A percentile compares a stretch with the other conserved stretches of the same genome.
These are phyloP conservation scores for Lentinus tigrinus DNA, from an alignment of 768 basidiomycete genomes.

Conservation along the genomic window DNA sequence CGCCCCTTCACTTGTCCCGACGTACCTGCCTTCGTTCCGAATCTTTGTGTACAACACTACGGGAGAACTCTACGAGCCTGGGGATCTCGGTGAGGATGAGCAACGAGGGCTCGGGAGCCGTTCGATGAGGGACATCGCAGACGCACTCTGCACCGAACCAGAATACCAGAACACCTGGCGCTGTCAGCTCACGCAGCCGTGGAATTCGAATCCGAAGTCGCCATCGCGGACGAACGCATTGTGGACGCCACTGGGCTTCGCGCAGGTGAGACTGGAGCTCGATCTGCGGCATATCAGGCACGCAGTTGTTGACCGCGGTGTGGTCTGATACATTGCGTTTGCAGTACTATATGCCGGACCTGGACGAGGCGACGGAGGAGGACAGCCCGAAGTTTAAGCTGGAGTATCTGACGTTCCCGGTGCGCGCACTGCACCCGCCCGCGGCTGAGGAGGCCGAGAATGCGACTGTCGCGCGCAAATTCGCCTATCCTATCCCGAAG, in stretches of 20 bases:
- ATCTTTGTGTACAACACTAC: constrained; percentile 82
- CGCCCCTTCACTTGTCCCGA: constrained; percentile 82
- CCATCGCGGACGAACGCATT: constrained; percentile 71
- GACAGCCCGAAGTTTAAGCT: constrained; percentile 63
- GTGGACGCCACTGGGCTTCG: constrained; percentile 79
- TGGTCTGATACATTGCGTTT: constrained; percentile 1
- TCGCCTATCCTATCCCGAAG: constrained; percentile 54
- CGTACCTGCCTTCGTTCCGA: constrained; percentile 79
- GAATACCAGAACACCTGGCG: constrained; percentile 60
- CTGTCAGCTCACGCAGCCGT: constrained; percentile 58
- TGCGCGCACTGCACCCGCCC: constrained; percentile 40
- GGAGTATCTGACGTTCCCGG: constrained; percentile 72
- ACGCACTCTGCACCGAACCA: constrained; percentile 45
- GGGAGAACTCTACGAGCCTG: constrained; percentile 31
- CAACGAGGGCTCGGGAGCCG: constrained; percentile 10
- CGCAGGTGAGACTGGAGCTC: constrained; percentile 59
- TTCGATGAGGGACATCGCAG: constrained; percentile 11
- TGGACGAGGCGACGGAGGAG: constrained; percentile 42
- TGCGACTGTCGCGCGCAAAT: constrained; percentile 20
- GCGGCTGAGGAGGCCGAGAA: constrained; percentile 15
- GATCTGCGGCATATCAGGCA: background rate
- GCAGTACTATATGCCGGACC: constrained; percentile 66
- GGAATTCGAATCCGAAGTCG: constrained; percentile 59
- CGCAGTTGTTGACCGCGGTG: background rate
- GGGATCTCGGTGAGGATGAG: constrained; percentile 39